phyloP scores from a whole-genome alignment of 345 rosid species.

The Sonneratia alba region DNA sequence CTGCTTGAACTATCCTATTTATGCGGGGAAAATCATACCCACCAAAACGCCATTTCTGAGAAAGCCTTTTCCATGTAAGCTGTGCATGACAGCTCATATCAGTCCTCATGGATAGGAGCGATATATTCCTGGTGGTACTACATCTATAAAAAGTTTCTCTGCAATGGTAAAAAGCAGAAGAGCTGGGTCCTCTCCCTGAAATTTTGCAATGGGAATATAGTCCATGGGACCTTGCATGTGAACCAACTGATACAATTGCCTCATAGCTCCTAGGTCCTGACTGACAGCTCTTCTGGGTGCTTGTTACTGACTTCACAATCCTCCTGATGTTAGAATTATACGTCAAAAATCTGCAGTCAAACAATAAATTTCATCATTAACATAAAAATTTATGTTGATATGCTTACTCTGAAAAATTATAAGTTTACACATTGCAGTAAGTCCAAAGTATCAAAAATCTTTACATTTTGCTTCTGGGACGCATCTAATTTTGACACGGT shows the following conservation, averaged over 20 bases:
- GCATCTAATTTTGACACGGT: background rate
- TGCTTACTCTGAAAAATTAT: background rate
- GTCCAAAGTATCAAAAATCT: background rate
- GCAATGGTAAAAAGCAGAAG: constrained; percentile 12
- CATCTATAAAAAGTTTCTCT: constrained; percentile 22
- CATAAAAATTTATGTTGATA: background rate
- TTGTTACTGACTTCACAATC: constrained; percentile 20
- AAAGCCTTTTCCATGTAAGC: constrained; percentile 55
- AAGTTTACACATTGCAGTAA: background rate
- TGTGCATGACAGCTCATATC: constrained; percentile 35
- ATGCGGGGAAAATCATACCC: constrained; percentile 26
- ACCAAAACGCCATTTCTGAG: constrained; percentile 24
- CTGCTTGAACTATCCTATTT: constrained; percentile 62
- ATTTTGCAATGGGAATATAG: constrained; percentile 18
- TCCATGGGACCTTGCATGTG: constrained; percentile 31
- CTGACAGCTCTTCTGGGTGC: constrained; percentile 15
- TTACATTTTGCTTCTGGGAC: background rate
- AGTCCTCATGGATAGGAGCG: constrained; percentile 28
- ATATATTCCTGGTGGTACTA: constrained; percentile 28
- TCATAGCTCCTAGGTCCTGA: constrained; percentile 30
- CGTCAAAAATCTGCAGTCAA: constrained; percentile 47
- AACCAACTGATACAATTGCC: constrained; percentile 28
- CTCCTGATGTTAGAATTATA: constrained; percentile 28
- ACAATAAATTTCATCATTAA: background rate
- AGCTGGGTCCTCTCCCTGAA: constrained; percentile 21